These are phyloP conservation scores for Fusarium luffae DNA, from an alignment of 2,329 filamentous ascomycete genomes.

Conservation along the genomic window DNA sequence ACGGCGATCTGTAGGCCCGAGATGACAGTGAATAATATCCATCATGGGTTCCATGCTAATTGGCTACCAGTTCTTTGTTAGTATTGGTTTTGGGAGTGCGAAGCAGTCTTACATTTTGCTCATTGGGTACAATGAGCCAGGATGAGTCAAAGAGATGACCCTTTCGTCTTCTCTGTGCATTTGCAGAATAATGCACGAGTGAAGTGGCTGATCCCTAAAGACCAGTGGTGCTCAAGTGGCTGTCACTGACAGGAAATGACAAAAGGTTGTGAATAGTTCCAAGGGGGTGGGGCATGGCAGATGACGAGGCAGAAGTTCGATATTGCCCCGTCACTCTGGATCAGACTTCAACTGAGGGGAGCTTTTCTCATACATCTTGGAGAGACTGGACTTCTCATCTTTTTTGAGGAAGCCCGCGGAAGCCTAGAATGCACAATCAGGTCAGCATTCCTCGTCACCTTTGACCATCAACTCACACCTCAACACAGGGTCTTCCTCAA, in stretches of 20 bases:
- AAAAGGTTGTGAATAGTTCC: background rate
- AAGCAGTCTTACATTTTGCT: background rate
- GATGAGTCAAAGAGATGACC: background rate
- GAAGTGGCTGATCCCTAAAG: background rate
- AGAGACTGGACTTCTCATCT: background rate
- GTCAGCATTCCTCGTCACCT: background rate
- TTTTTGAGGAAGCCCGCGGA: no score
- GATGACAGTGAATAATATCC: no score
- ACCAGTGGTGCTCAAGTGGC: background rate
- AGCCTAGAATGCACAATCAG: no score
- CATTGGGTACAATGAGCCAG: background rate
- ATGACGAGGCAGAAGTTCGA: background rate
- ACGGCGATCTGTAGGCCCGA: background rate
- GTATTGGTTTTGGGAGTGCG: no score
- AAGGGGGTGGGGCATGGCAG: background rate
- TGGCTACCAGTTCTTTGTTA: no score
- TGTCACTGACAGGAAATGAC: background rate
- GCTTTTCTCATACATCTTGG: background rate
- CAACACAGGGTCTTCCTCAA: no score
- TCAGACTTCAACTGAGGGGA: background rate
- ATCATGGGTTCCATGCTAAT: no score
- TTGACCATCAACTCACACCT: background rate
- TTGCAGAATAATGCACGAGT: background rate
- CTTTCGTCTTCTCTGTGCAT: no score
- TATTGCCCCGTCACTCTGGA: conserved; percentile 3